phyloP scores from a whole-genome alignment of 768 basidiomycete genomes.

The Mycena galopus region DNA sequence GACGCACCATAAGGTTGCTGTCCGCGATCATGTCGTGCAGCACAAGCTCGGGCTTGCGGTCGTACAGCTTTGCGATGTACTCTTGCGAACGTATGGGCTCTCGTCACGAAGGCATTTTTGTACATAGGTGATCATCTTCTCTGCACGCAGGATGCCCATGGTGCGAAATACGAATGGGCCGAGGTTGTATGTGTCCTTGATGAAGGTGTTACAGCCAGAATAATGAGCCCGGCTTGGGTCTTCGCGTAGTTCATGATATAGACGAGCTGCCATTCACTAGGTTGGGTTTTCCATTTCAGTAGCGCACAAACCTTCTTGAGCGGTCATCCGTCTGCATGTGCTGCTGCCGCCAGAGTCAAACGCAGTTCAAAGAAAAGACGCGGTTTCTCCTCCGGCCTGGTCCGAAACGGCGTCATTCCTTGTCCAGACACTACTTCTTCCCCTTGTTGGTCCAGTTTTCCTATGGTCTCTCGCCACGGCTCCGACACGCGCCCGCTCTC shows the following conservation, averaged over 20 bases:
- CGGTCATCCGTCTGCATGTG: conserved; percentile 99
- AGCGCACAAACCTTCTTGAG: conserved; percentile 81
- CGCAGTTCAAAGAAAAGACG: not conserved
- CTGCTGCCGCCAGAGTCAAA: conserved; percentile 36
- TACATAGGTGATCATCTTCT: conserved; percentile 97
- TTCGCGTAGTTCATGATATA: conserved; percentile 99
- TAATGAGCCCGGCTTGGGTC: conserved; percentile 90
- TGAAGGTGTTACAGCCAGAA: conserved; percentile 98
- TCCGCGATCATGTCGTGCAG: conserved; percentile 95
- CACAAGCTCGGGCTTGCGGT: conserved; percentile 95
- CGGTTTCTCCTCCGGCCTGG: too few relatives aligned
- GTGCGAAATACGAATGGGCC: conserved; percentile 98
- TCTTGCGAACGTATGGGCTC: conserved; percentile 98
- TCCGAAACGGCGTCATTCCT: too few relatives aligned
- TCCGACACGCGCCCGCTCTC: too few relatives aligned
- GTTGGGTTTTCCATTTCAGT: not conserved
- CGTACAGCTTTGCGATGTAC: conserved; percentile 97
- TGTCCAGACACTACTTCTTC: too few relatives aligned
- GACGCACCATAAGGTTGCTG: conserved; percentile 93
- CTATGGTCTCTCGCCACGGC: too few relatives aligned
- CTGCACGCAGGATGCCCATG: conserved; percentile 96
- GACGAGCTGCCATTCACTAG: conserved; percentile 66
- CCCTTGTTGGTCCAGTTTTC: too few relatives aligned
- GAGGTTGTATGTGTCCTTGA: conserved; percentile 95
- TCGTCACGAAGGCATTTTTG: conserved; percentile 94